phyloP scores from a whole-genome alignment of 1,284 basidiomycete genomes.

The Polyporus tsugae region DNA sequence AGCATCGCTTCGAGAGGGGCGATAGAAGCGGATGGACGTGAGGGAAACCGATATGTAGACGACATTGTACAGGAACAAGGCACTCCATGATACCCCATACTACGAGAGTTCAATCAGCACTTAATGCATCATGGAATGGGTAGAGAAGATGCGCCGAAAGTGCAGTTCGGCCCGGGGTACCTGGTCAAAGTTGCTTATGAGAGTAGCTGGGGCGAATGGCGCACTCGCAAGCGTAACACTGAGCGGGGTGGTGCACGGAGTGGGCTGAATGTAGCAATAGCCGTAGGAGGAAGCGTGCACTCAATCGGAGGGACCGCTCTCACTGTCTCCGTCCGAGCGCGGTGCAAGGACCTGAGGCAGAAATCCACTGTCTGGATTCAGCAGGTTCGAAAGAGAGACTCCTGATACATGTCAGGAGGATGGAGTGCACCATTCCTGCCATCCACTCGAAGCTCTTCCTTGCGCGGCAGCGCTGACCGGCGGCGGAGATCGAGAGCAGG shows the following conservation, averaged over 20 bases:
- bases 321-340: not conserved
- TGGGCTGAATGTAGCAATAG: not conserved
- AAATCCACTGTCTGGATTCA: not conserved
- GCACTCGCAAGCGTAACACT: not conserved
- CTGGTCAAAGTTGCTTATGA: not conserved
- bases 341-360: not conserved
- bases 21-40: not conserved
- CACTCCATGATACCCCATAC: not conserved
- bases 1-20: not conserved
- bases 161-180: not conserved
- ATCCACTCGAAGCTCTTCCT: not conserved
- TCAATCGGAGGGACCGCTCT: not conserved
- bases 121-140: not conserved
- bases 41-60: not conserved
- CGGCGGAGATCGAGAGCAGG: not conserved
- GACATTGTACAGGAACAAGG: constrained; percentile 1
- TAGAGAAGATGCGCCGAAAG: not conserved
- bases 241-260: not conserved
- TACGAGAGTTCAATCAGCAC: not conserved
- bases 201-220: not conserved
- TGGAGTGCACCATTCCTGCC: not conserved
- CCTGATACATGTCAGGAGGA: not conserved
- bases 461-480: not conserved
- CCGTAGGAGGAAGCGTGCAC: not conserved
- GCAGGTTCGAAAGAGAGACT: not conserved